phyloP scores from a whole-genome alignment of 2,329 filamentous ascomycete species.

The Camptophora hylomeconis region DNA sequence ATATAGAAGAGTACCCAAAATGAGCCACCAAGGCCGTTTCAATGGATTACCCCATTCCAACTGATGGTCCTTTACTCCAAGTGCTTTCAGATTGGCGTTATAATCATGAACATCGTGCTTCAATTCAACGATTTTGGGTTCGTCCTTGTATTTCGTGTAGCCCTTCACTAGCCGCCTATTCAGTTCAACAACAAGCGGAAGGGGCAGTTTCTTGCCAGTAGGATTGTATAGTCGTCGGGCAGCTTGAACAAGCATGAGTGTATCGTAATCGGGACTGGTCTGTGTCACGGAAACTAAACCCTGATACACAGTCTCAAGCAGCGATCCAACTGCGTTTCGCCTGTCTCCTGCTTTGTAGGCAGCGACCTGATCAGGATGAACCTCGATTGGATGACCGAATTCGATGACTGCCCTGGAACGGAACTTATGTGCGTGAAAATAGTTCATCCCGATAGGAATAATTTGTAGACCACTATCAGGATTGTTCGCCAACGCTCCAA shows the following conservation, averaged over 20 bases:
- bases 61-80: constrained; percentile 87
- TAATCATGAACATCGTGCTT: constrained; percentile 68
- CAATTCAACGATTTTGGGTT: constrained; percentile 65
- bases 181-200: constrained; percentile 86
- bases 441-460: constrained; percentile 97
- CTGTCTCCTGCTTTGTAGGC: constrained; percentile 74
- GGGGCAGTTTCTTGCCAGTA: constrained; percentile 80
- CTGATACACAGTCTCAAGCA: constrained; percentile 78
- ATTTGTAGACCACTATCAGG: constrained; percentile 85
- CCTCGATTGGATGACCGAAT: constrained; percentile 79
- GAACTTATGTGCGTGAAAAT: constrained; percentile 98
- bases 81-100: constrained; percentile 71
- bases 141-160: constrained; percentile 84
- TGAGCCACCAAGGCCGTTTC: constrained; percentile 63
- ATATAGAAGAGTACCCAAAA: constrained; percentile 66
- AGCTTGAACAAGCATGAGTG: constrained; percentile 88
- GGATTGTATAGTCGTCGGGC: constrained; percentile 87
- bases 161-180: constrained; percentile 84
- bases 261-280: constrained; percentile 87
- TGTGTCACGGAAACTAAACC: constrained; percentile 79
- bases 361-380: constrained; percentile 68
- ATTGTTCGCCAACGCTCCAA: constrained; percentile 74
- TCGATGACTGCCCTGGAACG: constrained; percentile 90
- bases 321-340: constrained; percentile 71
- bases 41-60: constrained; percentile 59